Evolutionary conservation across 192 early-diverging fungal genomes (phyloP), one percentile per base, ranked within the genome.

Genomic region (Gryganskiella cystojenkinii): DNA sequence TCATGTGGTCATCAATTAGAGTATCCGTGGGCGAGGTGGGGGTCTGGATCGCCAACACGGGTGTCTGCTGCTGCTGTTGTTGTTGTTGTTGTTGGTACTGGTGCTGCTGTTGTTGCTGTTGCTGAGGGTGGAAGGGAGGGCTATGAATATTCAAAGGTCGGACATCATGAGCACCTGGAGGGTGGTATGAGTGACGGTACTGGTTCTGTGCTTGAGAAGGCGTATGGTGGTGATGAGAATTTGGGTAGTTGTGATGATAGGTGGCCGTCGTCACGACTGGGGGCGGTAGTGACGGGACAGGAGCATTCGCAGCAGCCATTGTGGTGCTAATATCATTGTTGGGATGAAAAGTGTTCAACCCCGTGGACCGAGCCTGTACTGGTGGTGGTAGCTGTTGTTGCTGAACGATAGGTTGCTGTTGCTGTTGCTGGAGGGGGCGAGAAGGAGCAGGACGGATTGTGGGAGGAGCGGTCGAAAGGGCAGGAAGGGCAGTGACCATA

Each of bases 161-260:
- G 15, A 45, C 6, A 3, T 61, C 64, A 35, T 57, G 33, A 15
- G 46, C 37, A 10, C 65, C 54, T 10, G 73, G 65, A 31, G 73
- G 73, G 25, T 76, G 73, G 60, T 62, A 76, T 5, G 65, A 68
- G 13, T 76, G 73, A 24, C 60, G 73, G 53, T 76, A n/a, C n/a
- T n/a, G 61, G 27, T 60, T 58, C 47, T 68, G 66, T 5, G 54
- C 11, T 11, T 70, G 56, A 27, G 25, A 46, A 53, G 28, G 40
- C 10, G 25, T 17, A 25, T 45, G 57, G 11, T 59, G 47, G 8
- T 17, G 35, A 6, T 17, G 31, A n/a, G n/a, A n/a, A n/a, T n/a
- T n/a, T n/a, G n/a, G n/a, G n/a, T n/a, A n/a, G n/a, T n/a, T n/a
- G 11, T 44, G 57, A 40, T 40, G 37, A 40, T 40, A 40, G 7